A percentile compares a stretch with the other conserved stretches of the same genome.
phyloP scores from a whole-genome alignment of 169 alveolate species.

The Amoebophrya sp. region DNA sequence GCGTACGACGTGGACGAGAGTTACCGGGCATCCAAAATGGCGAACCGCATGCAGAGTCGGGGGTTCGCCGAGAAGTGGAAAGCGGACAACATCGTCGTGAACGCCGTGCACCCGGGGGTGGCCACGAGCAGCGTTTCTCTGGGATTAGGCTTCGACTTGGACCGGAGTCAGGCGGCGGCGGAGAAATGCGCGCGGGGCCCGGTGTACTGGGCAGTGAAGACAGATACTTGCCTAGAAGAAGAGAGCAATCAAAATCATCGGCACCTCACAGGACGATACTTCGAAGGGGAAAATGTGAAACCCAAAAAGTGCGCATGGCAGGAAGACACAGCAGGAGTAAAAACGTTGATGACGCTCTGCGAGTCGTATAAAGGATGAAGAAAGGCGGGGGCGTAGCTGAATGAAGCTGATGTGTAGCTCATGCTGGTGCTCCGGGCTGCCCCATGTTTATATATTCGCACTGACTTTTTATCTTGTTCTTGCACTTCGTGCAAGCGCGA shows the following conservation, averaged over 20 bases:
- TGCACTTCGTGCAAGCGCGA: no score
- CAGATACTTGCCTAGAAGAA: background rate
- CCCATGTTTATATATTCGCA: no score
- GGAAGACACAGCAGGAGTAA: no score
- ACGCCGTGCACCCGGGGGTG: background rate
- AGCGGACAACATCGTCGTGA: background rate
- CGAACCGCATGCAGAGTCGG: background rate
- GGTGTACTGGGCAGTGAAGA: background rate
- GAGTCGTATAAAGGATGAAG: no score
- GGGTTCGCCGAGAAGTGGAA: background rate
- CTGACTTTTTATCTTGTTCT: no score
- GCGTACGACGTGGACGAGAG: background rate
- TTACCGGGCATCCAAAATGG: background rate
- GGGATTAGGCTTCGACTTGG: background rate
- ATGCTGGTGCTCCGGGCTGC: no score
- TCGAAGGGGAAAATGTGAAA: no score
- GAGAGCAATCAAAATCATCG: background rate
- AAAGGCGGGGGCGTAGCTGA: no score
- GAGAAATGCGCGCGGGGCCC: background rate
- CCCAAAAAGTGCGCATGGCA: no score
- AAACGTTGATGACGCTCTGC: no score
- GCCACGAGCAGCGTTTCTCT: background rate
- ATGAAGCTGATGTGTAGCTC: no score
- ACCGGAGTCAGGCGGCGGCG: background rate
- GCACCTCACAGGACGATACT: no score